Base-by-base conservation (phyloP, 768 basidiomycete species). In the Lactarius psammicola region DNA sequence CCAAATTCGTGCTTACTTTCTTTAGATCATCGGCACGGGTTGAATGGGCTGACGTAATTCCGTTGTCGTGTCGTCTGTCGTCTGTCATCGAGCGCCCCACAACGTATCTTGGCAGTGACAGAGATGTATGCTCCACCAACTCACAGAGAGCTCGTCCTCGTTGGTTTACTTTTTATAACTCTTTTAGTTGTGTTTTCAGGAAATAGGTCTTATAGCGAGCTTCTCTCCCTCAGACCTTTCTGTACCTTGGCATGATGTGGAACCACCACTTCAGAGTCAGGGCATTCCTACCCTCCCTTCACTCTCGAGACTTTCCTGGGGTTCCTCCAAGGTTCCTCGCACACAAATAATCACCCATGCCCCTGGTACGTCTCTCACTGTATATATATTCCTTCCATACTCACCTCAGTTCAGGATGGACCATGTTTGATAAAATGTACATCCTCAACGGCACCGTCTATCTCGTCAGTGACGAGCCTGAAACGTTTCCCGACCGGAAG, bases 361-460 rank as follows among this genome's bases (percentile, higher is more conserved):
- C 8, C 88, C 90, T 74, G 92, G 92, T 89, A 65, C 20, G 44
- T 57, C 7, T 33, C 9, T 8, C 17, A 3, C 20, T 23, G 31
- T 17, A 1, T 20, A 5, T 3, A 7, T 38, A 2, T 30, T 20
- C n/a, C 13, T 9, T 15, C 11, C 4, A n/a, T 8, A 17, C 42
- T 63, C 23, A 68, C 23, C 17, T 10, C 9, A n/a, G n/a, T 5
- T 38, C 31, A 72, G 94, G 94, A 36, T 97, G 93, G 94, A 92
- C 94, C 1, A 86, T 95, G 59, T 87, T 94, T 66, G 92, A 95
- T 77, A 85, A 82, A 63, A 80, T 96, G 11, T 96, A 92, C 73
- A 76, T 94, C 63, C 78, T 86, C 71, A 92, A 94, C 69, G 92
- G 92, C 54, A 88, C 90, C 8, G 82, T 90, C 42, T 94, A 87